These are phyloP conservation scores for Penicillium pancosmium DNA, from an alignment of 495 filamentous ascomycete species.

Conservation along the genomic window DNA sequence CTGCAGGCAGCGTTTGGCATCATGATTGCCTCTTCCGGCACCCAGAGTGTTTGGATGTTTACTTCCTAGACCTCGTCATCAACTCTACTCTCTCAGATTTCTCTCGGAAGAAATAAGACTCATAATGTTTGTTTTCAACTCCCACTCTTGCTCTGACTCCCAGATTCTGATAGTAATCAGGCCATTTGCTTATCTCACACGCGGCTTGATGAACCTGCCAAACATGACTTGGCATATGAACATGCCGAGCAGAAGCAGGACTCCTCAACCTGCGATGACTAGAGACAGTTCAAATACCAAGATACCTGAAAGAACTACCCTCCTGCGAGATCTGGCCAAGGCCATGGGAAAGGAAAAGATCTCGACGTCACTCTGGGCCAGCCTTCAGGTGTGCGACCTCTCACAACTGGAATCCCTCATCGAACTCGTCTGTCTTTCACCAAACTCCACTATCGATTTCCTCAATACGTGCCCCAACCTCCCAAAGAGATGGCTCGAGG, in stretches of 20 bases:
- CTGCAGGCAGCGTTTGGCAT: no score
- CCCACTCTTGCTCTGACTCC: no score
- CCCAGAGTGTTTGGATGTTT: no score
- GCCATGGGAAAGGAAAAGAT: background rate
- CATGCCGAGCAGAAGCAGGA: background rate
- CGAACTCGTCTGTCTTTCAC: background rate
- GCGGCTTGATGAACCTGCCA: background rate
- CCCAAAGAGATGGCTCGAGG: slow-evolving; percentile 10
- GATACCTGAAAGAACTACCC: background rate
- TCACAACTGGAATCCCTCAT: slow-evolving; percentile 7
- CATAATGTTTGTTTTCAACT: no score
- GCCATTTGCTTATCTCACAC: no score
- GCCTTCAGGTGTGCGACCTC: slow-evolving; percentile 17
- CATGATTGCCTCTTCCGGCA: no score
- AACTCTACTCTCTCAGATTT: no score
- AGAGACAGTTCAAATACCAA: background rate
- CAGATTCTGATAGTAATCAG: no score
- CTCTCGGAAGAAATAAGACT: no score
- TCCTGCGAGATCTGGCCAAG: slow-evolving; percentile 7
- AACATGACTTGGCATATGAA: background rate
- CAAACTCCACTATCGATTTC: background rate
- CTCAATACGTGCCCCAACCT: background rate
- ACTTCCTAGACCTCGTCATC: no score
- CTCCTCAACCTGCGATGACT: background rate
- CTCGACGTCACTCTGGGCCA: slow-evolving; percentile 14